A percentile compares a stretch with the other conserved stretches of the same genome.
Conservation (phyloP, 2,329 filamentous ascomycete species). For the Fusarium begoniae region DNA sequence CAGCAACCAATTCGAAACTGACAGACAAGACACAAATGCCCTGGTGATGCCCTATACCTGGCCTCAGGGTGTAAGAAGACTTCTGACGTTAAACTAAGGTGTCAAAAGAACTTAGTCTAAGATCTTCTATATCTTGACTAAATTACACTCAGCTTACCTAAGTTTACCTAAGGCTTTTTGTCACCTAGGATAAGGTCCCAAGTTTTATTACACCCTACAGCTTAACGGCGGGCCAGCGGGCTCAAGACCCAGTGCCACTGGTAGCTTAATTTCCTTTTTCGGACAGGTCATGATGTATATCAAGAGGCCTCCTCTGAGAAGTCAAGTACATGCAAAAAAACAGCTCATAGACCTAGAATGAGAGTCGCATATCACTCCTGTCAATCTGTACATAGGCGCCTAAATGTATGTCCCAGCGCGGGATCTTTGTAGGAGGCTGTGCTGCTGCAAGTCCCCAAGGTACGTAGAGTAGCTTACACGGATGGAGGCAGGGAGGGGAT, state of each 20-base stretch:
- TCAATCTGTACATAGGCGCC: neutral
- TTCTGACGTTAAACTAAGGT: too few relatives aligned
- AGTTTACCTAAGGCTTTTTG: too few relatives aligned
- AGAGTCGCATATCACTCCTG: neutral
- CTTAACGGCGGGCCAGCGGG: constrained; percentile 2
- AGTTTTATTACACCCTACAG: too few relatives aligned
- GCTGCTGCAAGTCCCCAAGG: constrained; percentile 12
- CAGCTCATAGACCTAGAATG: constrained; percentile 18
- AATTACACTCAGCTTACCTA: too few relatives aligned
- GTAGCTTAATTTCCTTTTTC: constrained; percentile 26
- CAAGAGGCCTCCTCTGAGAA: constrained; percentile 29
- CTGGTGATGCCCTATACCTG: neutral
- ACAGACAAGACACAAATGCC: neutral
- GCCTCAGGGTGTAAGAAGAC: too few relatives aligned
- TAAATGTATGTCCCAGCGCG: constrained; percentile 6
- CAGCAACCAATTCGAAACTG: neutral
- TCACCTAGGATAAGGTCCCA: too few relatives aligned
- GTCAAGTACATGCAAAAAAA: constrained; percentile 16
- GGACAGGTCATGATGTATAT: constrained; percentile 12
- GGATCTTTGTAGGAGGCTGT: constrained; percentile 31
- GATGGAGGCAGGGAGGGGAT: constrained; percentile 11
- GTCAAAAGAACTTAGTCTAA: too few relatives aligned
- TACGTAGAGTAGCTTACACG: constrained; percentile 1
- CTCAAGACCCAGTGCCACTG: constrained; percentile 12
- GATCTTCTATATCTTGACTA: too few relatives aligned